These are phyloP conservation scores for Saturnispora bothae DNA, from an alignment of 805 yeast species.

Conservation along the genomic window DNA sequence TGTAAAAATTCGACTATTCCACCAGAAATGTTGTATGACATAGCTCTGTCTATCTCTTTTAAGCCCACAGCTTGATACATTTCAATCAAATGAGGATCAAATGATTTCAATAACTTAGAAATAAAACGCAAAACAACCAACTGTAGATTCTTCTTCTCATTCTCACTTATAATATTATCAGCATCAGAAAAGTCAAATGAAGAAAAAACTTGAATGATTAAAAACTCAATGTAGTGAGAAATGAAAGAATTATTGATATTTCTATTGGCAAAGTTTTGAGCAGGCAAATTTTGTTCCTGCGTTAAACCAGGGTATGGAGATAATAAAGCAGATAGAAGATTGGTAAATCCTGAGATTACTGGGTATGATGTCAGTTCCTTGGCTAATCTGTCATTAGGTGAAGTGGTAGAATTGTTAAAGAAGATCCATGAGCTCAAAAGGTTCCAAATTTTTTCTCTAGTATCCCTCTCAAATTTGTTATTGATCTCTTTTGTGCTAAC, in stretches of 20 bases:
- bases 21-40: conserved; percentile 21
- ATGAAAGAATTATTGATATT: conserved; percentile 48
- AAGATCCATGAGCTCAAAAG: conserved; percentile 63
- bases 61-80: conserved; percentile 38
- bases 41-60: conserved; percentile 38
- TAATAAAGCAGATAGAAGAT: conserved; percentile 34
- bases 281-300: conserved; percentile 29
- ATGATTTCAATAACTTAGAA: conserved; percentile 35
- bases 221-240: conserved; percentile 70
- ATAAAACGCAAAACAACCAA: conserved; percentile 42
- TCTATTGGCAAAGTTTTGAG: conserved; percentile 31
- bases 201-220: conserved; percentile 56
- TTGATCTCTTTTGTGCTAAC: neutral
- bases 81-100: conserved; percentile 42
- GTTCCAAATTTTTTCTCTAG: conserved; percentile 51
- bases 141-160: conserved; percentile 39
- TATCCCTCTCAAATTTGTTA: conserved; percentile 4
- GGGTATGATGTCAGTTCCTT: conserved; percentile 8
- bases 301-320: conserved; percentile 29
- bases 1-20: conserved; percentile 43
- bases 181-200: conserved; percentile 34
- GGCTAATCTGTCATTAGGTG: conserved; percentile 28
- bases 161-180: conserved; percentile 14
- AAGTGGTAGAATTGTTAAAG: conserved; percentile 11
- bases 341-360: conserved; percentile 41